phyloP scores from a whole-genome alignment of 345 rosid species.

The Lepidium didymum region DNA sequence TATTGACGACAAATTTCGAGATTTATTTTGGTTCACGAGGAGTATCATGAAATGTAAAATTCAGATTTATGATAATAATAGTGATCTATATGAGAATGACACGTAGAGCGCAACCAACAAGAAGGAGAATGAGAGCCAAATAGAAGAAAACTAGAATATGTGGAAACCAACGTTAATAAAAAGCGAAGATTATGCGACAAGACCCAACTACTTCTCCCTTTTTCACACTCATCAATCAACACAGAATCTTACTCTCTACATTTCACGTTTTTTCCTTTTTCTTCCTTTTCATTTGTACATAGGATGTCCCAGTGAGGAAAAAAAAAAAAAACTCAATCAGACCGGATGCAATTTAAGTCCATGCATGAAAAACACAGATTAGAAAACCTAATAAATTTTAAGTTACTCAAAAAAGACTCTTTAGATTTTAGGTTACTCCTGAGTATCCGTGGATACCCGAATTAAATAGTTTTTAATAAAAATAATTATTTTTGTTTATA shows the following conservation, averaged over 20 bases:
- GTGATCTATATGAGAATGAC: not conserved
- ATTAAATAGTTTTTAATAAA: too few relatives aligned
- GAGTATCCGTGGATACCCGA: too few relatives aligned
- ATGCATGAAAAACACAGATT: too few relatives aligned
- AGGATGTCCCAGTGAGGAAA: too few relatives aligned
- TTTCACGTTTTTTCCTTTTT: too few relatives aligned
- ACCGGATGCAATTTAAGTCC: too few relatives aligned
- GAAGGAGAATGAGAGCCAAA: not conserved
- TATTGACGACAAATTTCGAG: not conserved
- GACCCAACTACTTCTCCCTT: constrained; percentile 28
- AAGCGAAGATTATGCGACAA: constrained; percentile 26
- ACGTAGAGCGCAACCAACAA: constrained; percentile 9
- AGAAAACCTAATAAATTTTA: too few relatives aligned
- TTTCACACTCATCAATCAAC: constrained; percentile 20
- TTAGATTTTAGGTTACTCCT: too few relatives aligned
- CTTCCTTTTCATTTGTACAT: too few relatives aligned
- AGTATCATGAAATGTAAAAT: not conserved
- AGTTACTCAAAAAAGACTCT: too few relatives aligned
- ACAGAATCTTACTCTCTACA: constrained; percentile 21
- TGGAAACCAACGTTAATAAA: constrained; percentile 21
- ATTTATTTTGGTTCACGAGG: not conserved
- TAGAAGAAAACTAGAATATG: constrained; percentile 11
- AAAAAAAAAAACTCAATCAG: too few relatives aligned
- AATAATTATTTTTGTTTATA: too few relatives aligned
- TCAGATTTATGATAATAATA: not conserved